Evolutionary conservation across 2,329 filamentous ascomycete genomes (phyloP).

Genomic region (Samsoniella hepiali): DNA sequence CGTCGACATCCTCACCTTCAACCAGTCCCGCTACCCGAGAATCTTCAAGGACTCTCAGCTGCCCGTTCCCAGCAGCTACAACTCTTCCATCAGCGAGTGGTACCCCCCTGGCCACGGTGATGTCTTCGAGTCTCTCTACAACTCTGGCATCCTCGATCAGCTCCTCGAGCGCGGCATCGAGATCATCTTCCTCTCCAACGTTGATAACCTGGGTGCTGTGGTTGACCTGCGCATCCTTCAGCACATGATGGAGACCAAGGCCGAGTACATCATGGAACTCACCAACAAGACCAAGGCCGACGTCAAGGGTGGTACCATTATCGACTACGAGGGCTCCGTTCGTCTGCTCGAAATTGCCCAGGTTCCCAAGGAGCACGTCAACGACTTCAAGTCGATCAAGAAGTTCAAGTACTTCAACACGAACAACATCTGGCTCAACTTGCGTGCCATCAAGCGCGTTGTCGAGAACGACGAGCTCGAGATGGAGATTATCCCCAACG

Average conservation of each 20-base stretch:
- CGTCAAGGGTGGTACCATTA: constrained; percentile 99
- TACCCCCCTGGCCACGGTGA: constrained; percentile 99
- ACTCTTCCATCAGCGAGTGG: constrained; percentile 92
- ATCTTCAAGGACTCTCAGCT: constrained; percentile 98
- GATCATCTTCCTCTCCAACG: constrained; percentile 98
- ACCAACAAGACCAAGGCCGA: constrained; percentile 99
- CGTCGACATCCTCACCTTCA: constrained; percentile 99
- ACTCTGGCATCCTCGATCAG: constrained; percentile 96
- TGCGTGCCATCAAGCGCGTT: constrained; percentile 95
- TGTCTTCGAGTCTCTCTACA: constrained; percentile 99
- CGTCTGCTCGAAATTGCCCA: constrained; percentile 98
- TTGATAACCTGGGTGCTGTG: constrained; percentile 96
- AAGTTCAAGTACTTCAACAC: constrained; percentile 99
- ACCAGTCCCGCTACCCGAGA: constrained; percentile 97
- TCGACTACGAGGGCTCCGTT: constrained; percentile 96
- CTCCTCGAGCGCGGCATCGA: constrained; percentile 93
- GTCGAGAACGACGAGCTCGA: constrained; percentile 97
- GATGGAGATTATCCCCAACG: constrained; percentile 99
- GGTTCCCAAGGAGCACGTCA: constrained; percentile 99
- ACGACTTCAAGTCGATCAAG: constrained; percentile 99
- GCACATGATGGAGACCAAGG: constrained; percentile 97
- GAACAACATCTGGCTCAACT: constrained; percentile 99
- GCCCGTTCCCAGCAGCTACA: constrained; percentile 83
- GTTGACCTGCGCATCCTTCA: constrained; percentile 97
- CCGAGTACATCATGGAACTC: constrained; percentile 99